These are phyloP conservation scores for Sclerospora graminicola DNA, from an alignment of 352 stramenopile species.

Conservation along the genomic window DNA sequence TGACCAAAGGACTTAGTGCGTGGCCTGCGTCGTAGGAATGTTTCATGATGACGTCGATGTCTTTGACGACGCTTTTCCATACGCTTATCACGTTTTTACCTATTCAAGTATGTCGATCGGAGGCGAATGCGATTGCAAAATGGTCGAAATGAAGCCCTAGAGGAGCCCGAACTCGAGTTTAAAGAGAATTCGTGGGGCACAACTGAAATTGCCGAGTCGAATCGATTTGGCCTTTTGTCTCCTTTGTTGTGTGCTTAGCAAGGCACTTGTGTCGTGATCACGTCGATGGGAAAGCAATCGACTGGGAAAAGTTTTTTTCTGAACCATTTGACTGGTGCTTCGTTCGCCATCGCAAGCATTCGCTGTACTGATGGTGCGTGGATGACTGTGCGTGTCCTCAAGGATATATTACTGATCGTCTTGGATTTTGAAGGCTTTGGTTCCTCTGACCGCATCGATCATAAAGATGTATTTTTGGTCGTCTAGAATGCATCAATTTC, in stretches of 20 bases:
- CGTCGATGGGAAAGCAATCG: too few relatives aligned
- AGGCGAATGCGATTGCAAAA: slow-evolving; percentile 42
- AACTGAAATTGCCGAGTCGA: slow-evolving; percentile 34
- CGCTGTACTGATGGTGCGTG: slow-evolving; percentile 59
- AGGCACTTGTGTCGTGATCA: too few relatives aligned
- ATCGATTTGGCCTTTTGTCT: too few relatives aligned
- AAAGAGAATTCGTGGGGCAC: too few relatives aligned
- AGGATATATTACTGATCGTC: too few relatives aligned
- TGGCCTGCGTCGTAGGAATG: background rate
- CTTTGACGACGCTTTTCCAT: slow-evolving; percentile 22
- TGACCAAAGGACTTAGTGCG: slow-evolving; percentile 10
- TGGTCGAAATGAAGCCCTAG: slow-evolving; percentile 23
- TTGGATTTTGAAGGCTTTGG: slow-evolving; percentile 27
- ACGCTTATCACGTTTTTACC: slow-evolving; percentile 55
- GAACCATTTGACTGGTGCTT: slow-evolving; percentile 63
- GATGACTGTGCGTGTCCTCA: too few relatives aligned
- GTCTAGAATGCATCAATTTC: slow-evolving; percentile 51
- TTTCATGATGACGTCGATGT: slow-evolving; percentile 1
- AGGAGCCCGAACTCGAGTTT: slow-evolving; percentile 5
- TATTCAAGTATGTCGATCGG: slow-evolving; percentile 58
- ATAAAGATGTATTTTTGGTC: slow-evolving; percentile 59
- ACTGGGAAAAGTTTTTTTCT: slow-evolving; percentile 75
- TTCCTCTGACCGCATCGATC: slow-evolving; percentile 51
- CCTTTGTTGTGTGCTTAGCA: too few relatives aligned
- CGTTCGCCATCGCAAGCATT: slow-evolving; percentile 53